Evolutionary conservation across 768 basidiomycete genomes (phyloP), one percentile per base, ranked within the genome.

Genomic region (Mycena venus): DNA sequence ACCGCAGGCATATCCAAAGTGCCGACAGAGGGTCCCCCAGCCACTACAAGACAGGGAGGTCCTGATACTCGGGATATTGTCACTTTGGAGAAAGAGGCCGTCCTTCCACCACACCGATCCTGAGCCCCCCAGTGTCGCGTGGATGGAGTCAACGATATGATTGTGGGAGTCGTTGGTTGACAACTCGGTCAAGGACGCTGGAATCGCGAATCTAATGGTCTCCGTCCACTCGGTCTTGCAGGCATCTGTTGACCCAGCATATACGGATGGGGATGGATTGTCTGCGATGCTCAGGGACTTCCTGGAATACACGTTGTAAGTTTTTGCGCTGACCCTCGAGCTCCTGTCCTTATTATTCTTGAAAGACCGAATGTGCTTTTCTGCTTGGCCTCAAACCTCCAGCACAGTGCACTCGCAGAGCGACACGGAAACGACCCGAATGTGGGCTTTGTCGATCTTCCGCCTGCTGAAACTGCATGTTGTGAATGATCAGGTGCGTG

Each of bases 1-100:
- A 56, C 75, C 88, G 17, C 85, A 90, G 5, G 75, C 83, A 3
- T 87, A 91, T 21, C 95, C 95, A 3, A 93, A 90, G 79, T 89
- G 89, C 14, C 91, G 90, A 70, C 89, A 90, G 1, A 86, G 86
- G 34, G 84, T 86, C 6, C 75, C 82, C 0, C 92, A 94, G 79
- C 89, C 91, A 2, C 83, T 95, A 4, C 84, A 88, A 0, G 94
- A 95, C 74, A 86, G 90, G 47, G 95, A 96, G 75, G 85, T 95
- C 19, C 86, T 96, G 11, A 82, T 94, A 12, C 85, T 95, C 3
- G 90, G 89, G 5, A 87, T 95, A n/a, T 83, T 95, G 11, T 87
- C 93, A 0, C 84, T 96, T 34, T 95, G 92, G 92, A 89, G 94
- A 23, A 80, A 87, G 1, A 87, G 88, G 56, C 86, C 89, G 0